phyloP scores from a whole-genome alignment of 805 yeast species.

The Cyberlindnera euphorbiae region DNA sequence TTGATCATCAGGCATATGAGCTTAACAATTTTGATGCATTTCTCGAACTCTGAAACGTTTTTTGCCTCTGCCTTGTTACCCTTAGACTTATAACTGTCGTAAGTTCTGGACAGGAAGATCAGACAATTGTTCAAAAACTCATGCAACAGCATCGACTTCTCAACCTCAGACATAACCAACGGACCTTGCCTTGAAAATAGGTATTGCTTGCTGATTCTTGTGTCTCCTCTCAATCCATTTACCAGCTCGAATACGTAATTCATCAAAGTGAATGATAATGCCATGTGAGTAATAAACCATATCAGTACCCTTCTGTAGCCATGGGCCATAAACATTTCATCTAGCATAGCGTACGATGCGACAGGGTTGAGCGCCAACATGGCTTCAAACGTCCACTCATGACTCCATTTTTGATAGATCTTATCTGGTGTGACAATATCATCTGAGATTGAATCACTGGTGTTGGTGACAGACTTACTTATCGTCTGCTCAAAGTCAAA shows the following conservation, averaged over 20 bases:
- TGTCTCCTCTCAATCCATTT: conserved; percentile 50
- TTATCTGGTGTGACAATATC: conserved; percentile 42
- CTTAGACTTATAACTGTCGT: conserved; percentile 16
- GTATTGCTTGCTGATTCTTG: conserved; percentile 20
- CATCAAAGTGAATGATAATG: conserved; percentile 49
- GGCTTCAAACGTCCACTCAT: conserved; percentile 44
- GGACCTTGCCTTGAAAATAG: conserved; percentile 55
- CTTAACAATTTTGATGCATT: conserved; percentile 38
- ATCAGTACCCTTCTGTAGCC: conserved; percentile 61
- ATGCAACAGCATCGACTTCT: conserved; percentile 62
- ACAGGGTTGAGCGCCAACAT: conserved; percentile 47
- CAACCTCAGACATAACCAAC: conserved; percentile 51
- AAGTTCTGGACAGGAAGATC: conserved; percentile 36
- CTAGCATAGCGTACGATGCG: conserved; percentile 52
- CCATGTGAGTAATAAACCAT: conserved; percentile 64
- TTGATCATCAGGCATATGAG: conserved; percentile 60
- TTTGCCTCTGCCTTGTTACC: conserved; percentile 18
- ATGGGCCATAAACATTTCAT: conserved; percentile 65
- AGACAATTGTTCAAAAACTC: conserved; percentile 60
- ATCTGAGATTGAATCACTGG: conserved; percentile 25
- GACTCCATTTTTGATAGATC: conserved; percentile 43
- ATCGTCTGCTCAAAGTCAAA: conserved; percentile 35
- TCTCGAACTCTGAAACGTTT: conserved; percentile 22
- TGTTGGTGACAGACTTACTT: conserved; percentile 17
- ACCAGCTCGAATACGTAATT: conserved; percentile 61